Base-by-base conservation (phyloP, 2,329 filamentous ascomycete species). In the Colletotrichum incanum region DNA sequence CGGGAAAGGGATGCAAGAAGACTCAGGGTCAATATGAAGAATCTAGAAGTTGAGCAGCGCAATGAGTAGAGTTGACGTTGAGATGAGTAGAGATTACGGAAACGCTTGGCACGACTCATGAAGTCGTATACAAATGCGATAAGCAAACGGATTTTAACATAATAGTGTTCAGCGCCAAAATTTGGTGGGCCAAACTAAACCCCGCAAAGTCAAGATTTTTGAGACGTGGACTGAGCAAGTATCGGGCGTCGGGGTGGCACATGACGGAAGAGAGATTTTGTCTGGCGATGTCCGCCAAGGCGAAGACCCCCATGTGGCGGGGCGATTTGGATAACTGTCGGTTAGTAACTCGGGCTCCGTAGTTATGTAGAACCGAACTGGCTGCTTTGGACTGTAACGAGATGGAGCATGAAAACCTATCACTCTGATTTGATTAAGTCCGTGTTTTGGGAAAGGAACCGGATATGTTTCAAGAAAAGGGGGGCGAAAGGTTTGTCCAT, bases 391-490 rank as follows among this genome's bases (percentile, higher is more conserved):
- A 18, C 7, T 28, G 16, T 6, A 18, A 28, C 23, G 23, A 26
- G 37, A 14, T 63, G 4, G 23, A 5, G 47, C 23, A 41, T 52
- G 31, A 12, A 26, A 6, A 28, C 14, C 34, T 45, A 68, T 39
- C 41, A 52, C 50, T 23, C 14, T 52, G 20, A 31, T 52, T 50
- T 37, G 31, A 56, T 72, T 63, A 61, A 55, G 47, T 16, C 37
- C 26, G 47, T 70, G 54, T 69, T 64, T 70, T 60, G 65, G 47
- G 60, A 65, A 49, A 60, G 60, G 41, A 60, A 70, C 45, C 39
- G 20, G 64, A 28, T 65, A 60, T 72, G 66, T 69, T 70, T 65
- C 70, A 65, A 41, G 49, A 43, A 31, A 65, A 20, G 49, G 66
- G 45, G 65, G 45, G 54, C 20, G 23, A 45, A 54, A 64, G 59